Base-by-base conservation (phyloP, 2,329 filamentous ascomycete species). In the Corinectria fuckeliana region DNA sequence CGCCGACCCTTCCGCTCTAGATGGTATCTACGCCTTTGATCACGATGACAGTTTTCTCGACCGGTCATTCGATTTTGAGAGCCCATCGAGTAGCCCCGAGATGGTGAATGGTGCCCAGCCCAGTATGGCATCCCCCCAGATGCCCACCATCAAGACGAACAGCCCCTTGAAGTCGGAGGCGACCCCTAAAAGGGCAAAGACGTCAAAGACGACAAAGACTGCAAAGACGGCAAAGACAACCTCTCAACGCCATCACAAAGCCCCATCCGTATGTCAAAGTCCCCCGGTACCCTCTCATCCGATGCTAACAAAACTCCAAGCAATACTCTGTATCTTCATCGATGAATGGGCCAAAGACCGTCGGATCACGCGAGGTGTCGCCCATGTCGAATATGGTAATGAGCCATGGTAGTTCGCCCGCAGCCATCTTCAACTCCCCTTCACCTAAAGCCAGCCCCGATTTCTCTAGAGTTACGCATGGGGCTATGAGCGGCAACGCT, bases 1-100 rank as follows among this genome's bases (percentile, higher is more conserved):
- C 25, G 60, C 58, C 16, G 63, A 67, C 21, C 61, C 71, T 41
- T 62, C 71, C 16, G 51, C 62, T 47, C 63, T 73, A 48, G 73
- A 72, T 23, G 69, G 63, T 45, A 56, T 76, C 5, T 76, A 75
- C 50, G 66, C 58, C 32, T 75, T 76, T 55, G 69, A 74, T n/a
- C 65, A 73, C 16, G 72, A 74, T 56, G 80, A 82, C 59, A 77
- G 77, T 64, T 78, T 78, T 50, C 80, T 83, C 77, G 77, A 81
- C 51, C 75, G 77, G 44, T 75, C 79, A 47, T 85, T 87, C 65
- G 82, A 86, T 63, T 88, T 88, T 68, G 81, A 83, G 14, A 85
- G 84, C 65, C 82, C 82, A 8, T 82, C 84, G 2, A 86, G 81
- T 65, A 89, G 85, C 60, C 85, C 86, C 5, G 81, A 78, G 56